A percentile compares a stretch with the other conserved stretches of the same genome.
phyloP scores from a whole-genome alignment of 1,284 basidiomycete genomes.

The Apiotrichum laibachii region DNA sequence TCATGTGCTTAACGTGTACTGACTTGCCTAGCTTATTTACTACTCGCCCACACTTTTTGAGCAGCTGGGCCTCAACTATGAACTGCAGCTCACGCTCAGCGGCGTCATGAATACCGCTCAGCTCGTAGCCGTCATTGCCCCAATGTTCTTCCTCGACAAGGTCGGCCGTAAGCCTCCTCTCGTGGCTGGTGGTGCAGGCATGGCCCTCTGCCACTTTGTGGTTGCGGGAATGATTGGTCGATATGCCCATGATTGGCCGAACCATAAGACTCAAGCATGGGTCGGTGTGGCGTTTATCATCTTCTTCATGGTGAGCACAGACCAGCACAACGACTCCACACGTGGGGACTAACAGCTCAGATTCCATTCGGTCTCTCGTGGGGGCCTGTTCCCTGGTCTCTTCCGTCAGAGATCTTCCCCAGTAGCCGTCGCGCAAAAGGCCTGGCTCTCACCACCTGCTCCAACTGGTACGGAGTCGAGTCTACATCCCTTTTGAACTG shows the following conservation, averaged over 20 bases:
- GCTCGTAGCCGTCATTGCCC: slow-evolving; percentile 36
- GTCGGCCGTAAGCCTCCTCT: slow-evolving; percentile 46
- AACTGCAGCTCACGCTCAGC: slow-evolving; percentile 33
- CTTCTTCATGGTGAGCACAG: slow-evolving; percentile 20
- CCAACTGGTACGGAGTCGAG: slow-evolving; percentile 42
- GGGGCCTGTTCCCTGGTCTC: slow-evolving; percentile 33
- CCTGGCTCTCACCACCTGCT: slow-evolving; percentile 35
- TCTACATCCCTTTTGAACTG: slow-evolving; percentile 64
- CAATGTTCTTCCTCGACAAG: slow-evolving; percentile 47
- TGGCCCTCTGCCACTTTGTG: slow-evolving; percentile 25
- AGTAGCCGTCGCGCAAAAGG: slow-evolving; percentile 37
- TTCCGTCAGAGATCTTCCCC: slow-evolving; percentile 38
- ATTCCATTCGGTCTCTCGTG: slow-evolving; percentile 18
- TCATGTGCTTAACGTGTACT: slow-evolving; percentile 8
- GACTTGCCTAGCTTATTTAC: slow-evolving; percentile 23
- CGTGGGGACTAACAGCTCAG: slow-evolving; percentile 1
- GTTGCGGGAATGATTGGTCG: slow-evolving; percentile 31
- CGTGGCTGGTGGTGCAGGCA: slow-evolving; percentile 25
- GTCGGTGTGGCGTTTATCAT: slow-evolving; percentile 33
- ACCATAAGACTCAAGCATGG: slow-evolving; percentile 22
- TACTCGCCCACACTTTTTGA: slow-evolving; percentile 44
- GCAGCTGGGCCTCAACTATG: slow-evolving; percentile 36
- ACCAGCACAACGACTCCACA: too few species aligned
- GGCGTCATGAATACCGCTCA: slow-evolving; percentile 49
- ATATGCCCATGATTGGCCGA: slow-evolving; percentile 27